phyloP scores from a whole-genome alignment of 179 eudicot genomes.

The Spergularia azorica region DNA sequence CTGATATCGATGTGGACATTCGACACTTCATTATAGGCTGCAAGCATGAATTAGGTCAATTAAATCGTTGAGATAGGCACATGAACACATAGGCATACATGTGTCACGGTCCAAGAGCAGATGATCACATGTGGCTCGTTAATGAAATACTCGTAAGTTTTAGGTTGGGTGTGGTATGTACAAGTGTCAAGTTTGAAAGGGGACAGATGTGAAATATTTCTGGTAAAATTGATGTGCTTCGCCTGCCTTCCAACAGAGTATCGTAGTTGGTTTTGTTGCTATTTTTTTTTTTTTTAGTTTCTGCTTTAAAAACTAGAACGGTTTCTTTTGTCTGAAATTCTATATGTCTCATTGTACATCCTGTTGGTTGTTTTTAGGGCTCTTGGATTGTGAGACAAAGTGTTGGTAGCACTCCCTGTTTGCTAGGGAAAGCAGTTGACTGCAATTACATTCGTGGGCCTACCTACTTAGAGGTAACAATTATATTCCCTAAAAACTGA shows the following conservation, averaged over 20 bases:
- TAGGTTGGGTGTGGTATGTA: neutral
- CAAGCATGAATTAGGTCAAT: neutral
- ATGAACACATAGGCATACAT: neutral
- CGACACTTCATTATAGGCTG: neutral
- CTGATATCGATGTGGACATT: neutral
- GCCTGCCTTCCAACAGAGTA: neutral
- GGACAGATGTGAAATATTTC: neutral
- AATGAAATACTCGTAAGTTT: too few relatives aligned
- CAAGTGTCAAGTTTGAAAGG: neutral
- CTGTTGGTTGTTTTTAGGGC: slow-evolving; percentile 55
- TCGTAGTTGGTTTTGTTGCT: neutral
- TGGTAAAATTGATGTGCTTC: neutral
- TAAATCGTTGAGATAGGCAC: too few relatives aligned
- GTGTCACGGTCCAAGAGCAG: neutral
- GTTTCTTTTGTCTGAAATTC: neutral
- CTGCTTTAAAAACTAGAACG: neutral
- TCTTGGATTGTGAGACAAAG: slow-evolving; percentile 99
- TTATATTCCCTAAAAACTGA: slow-evolving; percentile 10
- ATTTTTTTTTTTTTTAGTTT: neutral
- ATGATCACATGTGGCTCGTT: too few relatives aligned
- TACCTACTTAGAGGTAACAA: slow-evolving; percentile 81
- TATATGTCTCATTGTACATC: slow-evolving; percentile 9
- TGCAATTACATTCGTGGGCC: slow-evolving; percentile 94
- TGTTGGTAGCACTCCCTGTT: slow-evolving; percentile 99
- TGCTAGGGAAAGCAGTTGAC: slow-evolving; percentile 95